phyloP scores from a whole-genome alignment of 306 rosid species.

The Malus sieversii region DNA sequence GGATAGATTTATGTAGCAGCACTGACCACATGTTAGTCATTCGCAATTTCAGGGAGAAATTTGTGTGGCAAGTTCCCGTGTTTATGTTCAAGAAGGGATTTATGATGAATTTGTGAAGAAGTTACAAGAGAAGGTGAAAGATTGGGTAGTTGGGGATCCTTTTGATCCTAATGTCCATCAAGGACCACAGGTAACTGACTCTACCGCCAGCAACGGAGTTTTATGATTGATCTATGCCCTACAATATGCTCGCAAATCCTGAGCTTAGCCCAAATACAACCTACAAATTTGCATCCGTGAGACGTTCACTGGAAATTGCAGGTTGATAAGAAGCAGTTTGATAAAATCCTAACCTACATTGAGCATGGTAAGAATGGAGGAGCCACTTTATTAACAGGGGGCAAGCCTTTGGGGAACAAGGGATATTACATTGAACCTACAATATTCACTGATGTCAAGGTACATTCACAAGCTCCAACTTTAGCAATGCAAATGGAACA shows the following conservation, averaged over 20 bases:
- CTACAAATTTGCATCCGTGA: neutral
- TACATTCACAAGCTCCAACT: neutral
- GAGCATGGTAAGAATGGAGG: constrained; percentile 86
- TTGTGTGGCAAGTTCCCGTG: constrained; percentile 71
- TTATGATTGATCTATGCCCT: neutral
- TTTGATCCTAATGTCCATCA: constrained; percentile 66
- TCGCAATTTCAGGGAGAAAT: constrained; percentile 61
- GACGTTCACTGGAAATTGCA: constrained; percentile 11
- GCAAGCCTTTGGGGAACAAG: constrained; percentile 50
- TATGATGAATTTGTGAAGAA: constrained; percentile 68
- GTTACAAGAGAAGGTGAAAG: constrained; percentile 46
- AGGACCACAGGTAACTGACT: constrained; percentile 65
- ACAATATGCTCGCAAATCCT: neutral
- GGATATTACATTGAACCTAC: constrained; percentile 91
- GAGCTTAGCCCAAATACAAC: neutral
- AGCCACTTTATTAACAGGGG: constrained; percentile 78
- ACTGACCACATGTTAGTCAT: neutral
- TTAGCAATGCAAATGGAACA: neutral
- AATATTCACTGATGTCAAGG: constrained; percentile 72
- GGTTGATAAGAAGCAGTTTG: constrained; percentile 72
- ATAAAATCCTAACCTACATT: constrained; percentile 58
- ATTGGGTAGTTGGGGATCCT: constrained; percentile 83
- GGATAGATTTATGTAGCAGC: neutral
- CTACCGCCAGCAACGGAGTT: neutral
- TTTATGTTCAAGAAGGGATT: constrained; percentile 79